Base-by-base conservation (phyloP, 2,329 filamentous ascomycete genomes). In the Hypoxylon sp. region DNA sequence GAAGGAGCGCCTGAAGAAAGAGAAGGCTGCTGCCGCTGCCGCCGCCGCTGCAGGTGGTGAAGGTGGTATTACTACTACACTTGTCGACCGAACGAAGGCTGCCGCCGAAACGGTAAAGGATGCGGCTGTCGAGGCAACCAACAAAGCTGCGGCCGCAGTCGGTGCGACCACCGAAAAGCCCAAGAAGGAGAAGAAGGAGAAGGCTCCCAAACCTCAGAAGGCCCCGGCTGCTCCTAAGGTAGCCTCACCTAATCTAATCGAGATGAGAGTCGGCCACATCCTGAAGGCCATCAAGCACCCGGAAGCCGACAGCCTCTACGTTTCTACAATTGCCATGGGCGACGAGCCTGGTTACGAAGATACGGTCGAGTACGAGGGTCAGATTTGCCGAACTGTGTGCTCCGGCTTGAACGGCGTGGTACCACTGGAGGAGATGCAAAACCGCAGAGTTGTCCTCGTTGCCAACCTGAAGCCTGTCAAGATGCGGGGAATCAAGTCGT, bases 391-490 rank as follows among this genome's bases (percentile, higher is more conserved):
- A 51, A 99, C 95, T 14, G 95, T 99, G 53, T 99, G 96, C 88
- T 98, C 96, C 1, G 96, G 96, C 29, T 88, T 99, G 72, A 98
- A 97, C 81, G 96, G 96, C 6, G 88, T 98, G 31, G 84, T 99
- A 1, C 96, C 96, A 0, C 87, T 99, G 51, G 94, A 93, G 81
- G 94, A 97, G 81, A 98, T 99, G 96, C 96, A 99, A 81, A 90
- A 91, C 78, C 93, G 96, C 80, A 97, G 97, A 84, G 93, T 99
- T 68, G 88, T 99, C 33, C 93, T 96, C 0, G 95, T 99, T 22
- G 97, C 94, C 86, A 99, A 99, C 83, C 88, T 99, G 74, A 99
- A 99, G 87, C 96, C 96, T 55, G 96, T 98, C 80, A 99, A 97
- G 81, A 99, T 99, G 96, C 93, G 96, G 71, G 96, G 96, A 73